A percentile compares a stretch with the other conserved stretches of the same genome.
Evolutionary conservation across 2,329 filamentous ascomycete genomes (phyloP).

Genomic region (Mariannaea elegans): DNA sequence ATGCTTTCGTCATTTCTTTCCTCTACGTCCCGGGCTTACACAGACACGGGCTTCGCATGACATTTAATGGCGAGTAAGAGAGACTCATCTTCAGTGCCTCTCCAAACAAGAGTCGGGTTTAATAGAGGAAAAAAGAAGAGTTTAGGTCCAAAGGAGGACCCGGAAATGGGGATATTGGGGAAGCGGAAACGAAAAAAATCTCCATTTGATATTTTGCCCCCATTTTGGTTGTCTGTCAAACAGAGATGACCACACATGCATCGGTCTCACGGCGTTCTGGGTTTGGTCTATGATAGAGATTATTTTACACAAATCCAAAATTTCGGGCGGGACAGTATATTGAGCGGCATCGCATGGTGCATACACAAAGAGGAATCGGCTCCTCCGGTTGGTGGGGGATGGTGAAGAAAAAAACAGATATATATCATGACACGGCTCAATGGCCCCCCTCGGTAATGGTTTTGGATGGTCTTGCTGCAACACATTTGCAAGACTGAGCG

Average conservation of each 20-base stretch:
- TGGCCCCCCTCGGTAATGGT: background rate
- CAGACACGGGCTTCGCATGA: background rate
- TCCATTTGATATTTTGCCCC: conserved; percentile 18
- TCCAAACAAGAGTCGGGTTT: conserved; percentile 10
- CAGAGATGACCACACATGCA: conserved; percentile 33
- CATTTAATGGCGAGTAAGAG: conserved; percentile 3
- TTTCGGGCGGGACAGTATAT: conserved; percentile 31
- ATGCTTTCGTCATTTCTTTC: background rate
- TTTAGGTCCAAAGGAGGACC: conserved; percentile 11
- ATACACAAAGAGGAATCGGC: conserved; percentile 26
- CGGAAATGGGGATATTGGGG: background rate
- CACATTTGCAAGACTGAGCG: background rate
- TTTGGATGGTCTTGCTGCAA: conserved; percentile 1
- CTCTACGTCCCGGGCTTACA: conserved; percentile 1
- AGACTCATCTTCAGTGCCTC: background rate
- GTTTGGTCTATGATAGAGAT: conserved; percentile 46
- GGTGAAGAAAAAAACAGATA: conserved; percentile 9
- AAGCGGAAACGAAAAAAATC: background rate
- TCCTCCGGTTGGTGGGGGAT: conserved; percentile 10
- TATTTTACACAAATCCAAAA: conserved; percentile 32
- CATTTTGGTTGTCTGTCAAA: conserved; percentile 29
- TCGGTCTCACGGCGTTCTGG: conserved; percentile 44
- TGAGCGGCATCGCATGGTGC: conserved; percentile 35
- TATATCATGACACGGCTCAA: conserved; percentile 3
- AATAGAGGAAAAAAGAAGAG: conserved; percentile 23